These are phyloP conservation scores for Colletotrichum trifolii DNA, from an alignment of 2,329 filamentous ascomycete genomes.

Conservation along the genomic window DNA sequence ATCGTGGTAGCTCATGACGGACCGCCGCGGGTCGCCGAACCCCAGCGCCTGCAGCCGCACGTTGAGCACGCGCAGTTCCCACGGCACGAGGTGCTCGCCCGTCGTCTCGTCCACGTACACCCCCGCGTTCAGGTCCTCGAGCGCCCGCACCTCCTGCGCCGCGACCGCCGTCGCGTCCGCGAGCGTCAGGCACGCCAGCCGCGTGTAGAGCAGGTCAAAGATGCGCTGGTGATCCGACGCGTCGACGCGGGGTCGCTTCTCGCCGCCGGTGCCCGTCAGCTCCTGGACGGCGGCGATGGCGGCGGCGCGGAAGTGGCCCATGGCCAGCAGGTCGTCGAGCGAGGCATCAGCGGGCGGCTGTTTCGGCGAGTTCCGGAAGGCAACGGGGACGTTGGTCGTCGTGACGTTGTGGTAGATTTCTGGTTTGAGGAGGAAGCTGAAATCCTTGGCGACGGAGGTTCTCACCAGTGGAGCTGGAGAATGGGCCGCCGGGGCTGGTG, in stretches of 20 bases:
- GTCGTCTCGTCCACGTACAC: slow-evolving; percentile 67
- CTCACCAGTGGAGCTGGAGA: slow-evolving; percentile 49
- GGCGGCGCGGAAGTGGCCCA: slow-evolving; percentile 83
- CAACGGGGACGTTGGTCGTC: slow-evolving; percentile 65
- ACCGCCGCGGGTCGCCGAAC: slow-evolving; percentile 84
- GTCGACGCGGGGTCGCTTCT: slow-evolving; percentile 45
- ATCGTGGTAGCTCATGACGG: slow-evolving; percentile 92
- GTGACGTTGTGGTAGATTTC: slow-evolving; percentile 87
- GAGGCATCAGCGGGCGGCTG: slow-evolving; percentile 72
- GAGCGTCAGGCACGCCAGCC: slow-evolving; percentile 84
- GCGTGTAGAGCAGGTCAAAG: slow-evolving; percentile 82
- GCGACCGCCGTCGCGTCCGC: slow-evolving; percentile 78
- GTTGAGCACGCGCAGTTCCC: slow-evolving; percentile 84
- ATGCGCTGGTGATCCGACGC: slow-evolving; percentile 73
- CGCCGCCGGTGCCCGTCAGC: slow-evolving; percentile 54
- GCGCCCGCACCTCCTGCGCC: slow-evolving; percentile 72
- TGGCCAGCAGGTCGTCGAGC: slow-evolving; percentile 73
- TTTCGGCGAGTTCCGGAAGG: slow-evolving; percentile 77
- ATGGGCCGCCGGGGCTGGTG: slow-evolving; percentile 40
- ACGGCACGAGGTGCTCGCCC: slow-evolving; percentile 79
- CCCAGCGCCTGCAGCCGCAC: slow-evolving; percentile 88
- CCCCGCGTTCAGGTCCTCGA: slow-evolving; percentile 69
- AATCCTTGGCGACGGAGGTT: slow-evolving; percentile 70
- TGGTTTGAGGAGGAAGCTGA: slow-evolving; percentile 82
- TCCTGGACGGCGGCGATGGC: slow-evolving; percentile 75